Percentiles rank a stretch among this genome's conserved stretches.
These are phyloP conservation scores for Blumeria hordei DNA, from an alignment of 2,329 filamentous ascomycete genomes.

Conservation along the genomic window DNA sequence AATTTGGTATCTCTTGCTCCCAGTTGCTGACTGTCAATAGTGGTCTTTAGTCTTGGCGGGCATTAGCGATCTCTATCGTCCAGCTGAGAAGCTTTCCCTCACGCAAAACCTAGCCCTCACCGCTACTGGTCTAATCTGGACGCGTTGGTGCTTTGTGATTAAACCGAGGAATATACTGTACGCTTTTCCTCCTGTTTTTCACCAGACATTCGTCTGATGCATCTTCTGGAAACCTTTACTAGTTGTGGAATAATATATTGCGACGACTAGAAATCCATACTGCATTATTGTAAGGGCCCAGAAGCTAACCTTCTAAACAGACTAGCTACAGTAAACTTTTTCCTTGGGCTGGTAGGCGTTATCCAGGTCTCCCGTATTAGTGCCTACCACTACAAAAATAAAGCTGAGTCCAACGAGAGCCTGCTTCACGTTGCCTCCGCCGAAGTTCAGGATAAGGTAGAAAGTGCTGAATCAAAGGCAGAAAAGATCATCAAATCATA, in stretches of 20 bases:
- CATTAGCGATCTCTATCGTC: conserved; percentile 73
- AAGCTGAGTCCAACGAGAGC: conserved; percentile 12
- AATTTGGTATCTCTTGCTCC: conserved; percentile 1
- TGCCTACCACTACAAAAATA: conserved; percentile 35
- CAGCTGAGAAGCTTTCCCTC: conserved; percentile 75
- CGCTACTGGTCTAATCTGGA: conserved; percentile 89
- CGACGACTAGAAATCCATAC: too few relatives aligned
- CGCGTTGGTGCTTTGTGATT: conserved; percentile 95
- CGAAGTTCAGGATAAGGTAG: conserved; percentile 8
- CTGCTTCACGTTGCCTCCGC: conserved; percentile 3
- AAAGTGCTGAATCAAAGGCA: not conserved
- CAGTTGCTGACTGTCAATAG: conserved; percentile 18
- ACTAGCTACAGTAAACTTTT: conserved; percentile 92
- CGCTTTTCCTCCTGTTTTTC: conserved; percentile 15
- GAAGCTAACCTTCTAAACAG: conserved; percentile 18
- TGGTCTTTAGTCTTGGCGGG: conserved; percentile 88
- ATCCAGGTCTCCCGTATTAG: conserved; percentile 62
- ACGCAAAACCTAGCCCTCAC: conserved; percentile 82
- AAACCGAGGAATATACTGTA: conserved; percentile 79
- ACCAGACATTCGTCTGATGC: not conserved
- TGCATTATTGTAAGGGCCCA: too few relatives aligned
- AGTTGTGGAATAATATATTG: too few relatives aligned
- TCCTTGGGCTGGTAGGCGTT: conserved; percentile 70
- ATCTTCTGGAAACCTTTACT: not conserved
- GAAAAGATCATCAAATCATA: not conserved